A percentile compares a stretch with the other conserved stretches of the same genome.
Evolutionary conservation across 805 yeast species (phyloP).

Genomic region (Candida taoyuanica): DNA sequence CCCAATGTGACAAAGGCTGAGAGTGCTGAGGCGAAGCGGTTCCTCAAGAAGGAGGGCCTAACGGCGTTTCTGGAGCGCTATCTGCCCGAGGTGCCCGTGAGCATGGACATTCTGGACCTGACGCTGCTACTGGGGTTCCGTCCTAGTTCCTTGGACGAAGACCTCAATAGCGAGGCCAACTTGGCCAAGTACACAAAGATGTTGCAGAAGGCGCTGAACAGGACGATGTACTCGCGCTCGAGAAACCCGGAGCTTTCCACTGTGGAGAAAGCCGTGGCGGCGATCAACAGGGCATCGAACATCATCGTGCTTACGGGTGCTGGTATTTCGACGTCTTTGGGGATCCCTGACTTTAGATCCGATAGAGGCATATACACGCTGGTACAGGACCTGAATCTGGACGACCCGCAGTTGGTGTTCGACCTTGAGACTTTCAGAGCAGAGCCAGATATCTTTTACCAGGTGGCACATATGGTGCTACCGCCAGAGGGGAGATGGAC

Average conservation of each 20-base stretch:
- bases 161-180: conserved; percentile 39
- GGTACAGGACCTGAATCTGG: conserved; percentile 61
- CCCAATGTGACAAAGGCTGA: conserved; percentile 40
- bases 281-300: conserved; percentile 50
- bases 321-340: conserved; percentile 84
- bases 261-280: conserved; percentile 51
- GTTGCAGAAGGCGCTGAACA: conserved; percentile 60
- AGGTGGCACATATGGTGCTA: conserved; percentile 79
- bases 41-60: conserved; percentile 56
- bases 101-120: conserved; percentile 51
- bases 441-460: conserved; percentile 77
- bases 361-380: conserved; percentile 78
- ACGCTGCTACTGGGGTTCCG: conserved; percentile 62
- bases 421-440: conserved; percentile 64
- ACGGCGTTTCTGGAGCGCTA: conserved; percentile 54
- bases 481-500: conserved; percentile 68
- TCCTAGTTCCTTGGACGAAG: conserved; percentile 26
- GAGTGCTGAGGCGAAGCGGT: conserved; percentile 44
- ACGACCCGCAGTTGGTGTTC: conserved; percentile 90
- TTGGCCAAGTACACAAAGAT: conserved; percentile 45
- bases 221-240: conserved; percentile 52
- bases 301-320: conserved; percentile 86
- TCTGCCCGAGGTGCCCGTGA: conserved; percentile 55
- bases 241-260: conserved; percentile 51
- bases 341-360: conserved; percentile 91